Conservation (phyloP, 371 early-diverging fungal genomes). For the Dichotomocladium elegans region DNA sequence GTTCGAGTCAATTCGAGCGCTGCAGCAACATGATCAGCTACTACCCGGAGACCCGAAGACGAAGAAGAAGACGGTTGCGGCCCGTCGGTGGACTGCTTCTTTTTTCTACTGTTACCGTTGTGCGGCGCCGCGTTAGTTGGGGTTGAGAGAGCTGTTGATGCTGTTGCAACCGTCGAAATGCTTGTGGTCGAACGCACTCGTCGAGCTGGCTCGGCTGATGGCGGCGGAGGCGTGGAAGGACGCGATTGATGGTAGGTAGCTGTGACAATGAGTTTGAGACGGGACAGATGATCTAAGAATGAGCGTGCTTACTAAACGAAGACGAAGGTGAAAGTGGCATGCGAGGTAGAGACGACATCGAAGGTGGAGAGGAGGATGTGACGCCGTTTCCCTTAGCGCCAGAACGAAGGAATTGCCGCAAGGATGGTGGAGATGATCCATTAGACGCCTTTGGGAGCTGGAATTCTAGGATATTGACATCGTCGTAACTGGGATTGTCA, state of each 20-base stretch:
- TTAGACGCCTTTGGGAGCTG: not conserved
- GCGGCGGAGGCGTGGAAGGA: not conserved
- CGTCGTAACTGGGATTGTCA: not conserved
- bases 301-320: constrained; percentile 1
- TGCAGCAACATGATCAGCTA: constrained; percentile 10
- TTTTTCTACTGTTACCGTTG: not conserved
- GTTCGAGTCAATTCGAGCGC: constrained; percentile 5
- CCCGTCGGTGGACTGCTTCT: not conserved
- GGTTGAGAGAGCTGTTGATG: not conserved
- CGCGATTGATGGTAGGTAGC: no score
- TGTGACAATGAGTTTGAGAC: no score
- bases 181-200: not conserved
- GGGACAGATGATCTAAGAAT: no score
- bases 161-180: not conserved
- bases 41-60: not conserved
- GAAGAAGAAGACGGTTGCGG: no score
- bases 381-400: not conserved
- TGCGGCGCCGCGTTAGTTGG: no score
- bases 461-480: not conserved
- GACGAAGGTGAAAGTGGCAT: constrained; percentile 4
- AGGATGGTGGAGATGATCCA: not conserved
- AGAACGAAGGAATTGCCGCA: no score
- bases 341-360: not conserved
- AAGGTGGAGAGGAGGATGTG: not conserved
- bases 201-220: not conserved